These are phyloP conservation scores for Clitopilus hobsonii DNA, from an alignment of 768 basidiomycete species.

Conservation along the genomic window DNA sequence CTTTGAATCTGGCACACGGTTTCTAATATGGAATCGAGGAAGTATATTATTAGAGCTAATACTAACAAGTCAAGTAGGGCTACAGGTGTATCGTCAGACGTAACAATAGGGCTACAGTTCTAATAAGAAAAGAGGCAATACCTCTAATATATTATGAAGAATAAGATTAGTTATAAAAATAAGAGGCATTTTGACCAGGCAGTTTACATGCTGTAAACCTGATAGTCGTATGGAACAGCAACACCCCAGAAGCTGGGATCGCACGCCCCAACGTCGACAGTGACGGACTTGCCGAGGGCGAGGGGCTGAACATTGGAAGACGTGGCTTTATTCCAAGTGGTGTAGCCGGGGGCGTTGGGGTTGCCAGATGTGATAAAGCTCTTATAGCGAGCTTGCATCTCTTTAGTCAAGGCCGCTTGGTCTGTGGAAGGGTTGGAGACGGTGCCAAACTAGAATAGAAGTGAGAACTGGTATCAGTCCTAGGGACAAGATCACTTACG, in stretches of 20 bases:
- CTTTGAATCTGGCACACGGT: no score
- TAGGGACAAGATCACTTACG: slow-evolving; percentile 36
- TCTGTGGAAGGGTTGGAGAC: slow-evolving; percentile 46
- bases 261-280: slow-evolving; percentile 54
- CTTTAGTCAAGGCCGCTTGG: slow-evolving; percentile 54
- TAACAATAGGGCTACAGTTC: slow-evolving; percentile 18
- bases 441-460: slow-evolving; percentile 44
- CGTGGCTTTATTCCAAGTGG: slow-evolving; percentile 52
- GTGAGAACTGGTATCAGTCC: slow-evolving; percentile 2
- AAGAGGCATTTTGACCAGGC: no score
- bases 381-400: slow-evolving; percentile 68
- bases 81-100: slow-evolving; percentile 10
- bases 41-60: neutral
- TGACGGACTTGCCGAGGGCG: slow-evolving; percentile 54
- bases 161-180: neutral
- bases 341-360: slow-evolving; percentile 50
- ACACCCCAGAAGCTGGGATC: slow-evolving; percentile 65
- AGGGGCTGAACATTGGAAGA: slow-evolving; percentile 50
- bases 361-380: slow-evolving; percentile 59
- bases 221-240: slow-evolving; percentile 66
- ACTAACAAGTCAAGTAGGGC: slow-evolving; percentile 8
- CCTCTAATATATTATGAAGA: neutral
- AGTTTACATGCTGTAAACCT: slow-evolving; percentile 44
- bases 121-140: slow-evolving; percentile 6
- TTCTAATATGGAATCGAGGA: no score